Evolutionary conservation across 2,329 filamentous ascomycete genomes (phyloP), one percentile per base, ranked within the genome.

Genomic region (Teratosphaeriaceae sp.): DNA sequence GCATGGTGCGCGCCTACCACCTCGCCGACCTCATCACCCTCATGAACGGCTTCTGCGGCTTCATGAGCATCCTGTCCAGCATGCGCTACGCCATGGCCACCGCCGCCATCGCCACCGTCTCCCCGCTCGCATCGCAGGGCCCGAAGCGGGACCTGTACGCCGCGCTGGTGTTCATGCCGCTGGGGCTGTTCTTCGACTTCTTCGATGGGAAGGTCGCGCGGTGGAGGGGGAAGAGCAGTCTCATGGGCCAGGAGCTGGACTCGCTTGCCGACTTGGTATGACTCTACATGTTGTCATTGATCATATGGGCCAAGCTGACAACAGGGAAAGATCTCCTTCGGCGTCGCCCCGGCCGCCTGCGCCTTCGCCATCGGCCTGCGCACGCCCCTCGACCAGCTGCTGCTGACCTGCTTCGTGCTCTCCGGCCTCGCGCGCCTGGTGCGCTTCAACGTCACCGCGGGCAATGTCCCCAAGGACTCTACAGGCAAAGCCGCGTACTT

Each of bases 301-400:
- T n/a, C n/a, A n/a, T n/a, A n/a, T n/a, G n/a, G n/a, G n/a, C n/a
- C n/a, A n/a, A n/a, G n/a, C n/a, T n/a, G n/a, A n/a, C n/a, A n/a
- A n/a, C n/a, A n/a, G n/a, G n/a, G n/a, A n/a, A n/a, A 96, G 89
- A 86, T 98, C 59, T 96, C 92, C 13, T 98, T 98, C 62, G 92
- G 92, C 54, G 82, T 96, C 40, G 82, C 89, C 35, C 90, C 92
- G 22, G 89, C 92, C 35, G 81, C 82, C 38, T 82, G 85, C 31
- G 92, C 89, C 35, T 95, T 97, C 65, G 81, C 86, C 38, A 78
- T 98, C 56, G 92, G 92, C 56, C 70, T 96, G 49, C 88, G 88
- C 61, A 94, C 89, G 9, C 70, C 80, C 2, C 64, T 87, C 60
- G 92, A 98, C 69, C 89, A 94, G 58, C 57, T 94, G 42, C 74